Conservation (phyloP, 1,284 basidiomycete species). For the Coniophora puteana region DNA sequence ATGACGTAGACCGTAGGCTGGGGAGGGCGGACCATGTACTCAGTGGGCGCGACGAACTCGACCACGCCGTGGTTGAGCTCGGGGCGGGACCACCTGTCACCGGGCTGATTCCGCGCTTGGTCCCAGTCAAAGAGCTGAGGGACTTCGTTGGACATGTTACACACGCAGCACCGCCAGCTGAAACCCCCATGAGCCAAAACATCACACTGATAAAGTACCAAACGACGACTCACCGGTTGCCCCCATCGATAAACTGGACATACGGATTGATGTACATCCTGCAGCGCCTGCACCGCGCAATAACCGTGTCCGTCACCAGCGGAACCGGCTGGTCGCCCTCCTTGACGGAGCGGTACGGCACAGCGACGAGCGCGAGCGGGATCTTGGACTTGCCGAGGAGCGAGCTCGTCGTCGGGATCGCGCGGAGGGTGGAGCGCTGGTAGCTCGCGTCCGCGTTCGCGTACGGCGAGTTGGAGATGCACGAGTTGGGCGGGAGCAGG, state of each 20-base stretch:
- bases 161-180: conserved; percentile 99
- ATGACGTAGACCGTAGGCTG: conserved; percentile 98
- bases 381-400: conserved; percentile 92
- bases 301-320: conserved; percentile 90
- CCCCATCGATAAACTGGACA: conserved; percentile 97
- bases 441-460: conserved; percentile 91
- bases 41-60: conserved; percentile 96
- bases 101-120: conserved; percentile 88
- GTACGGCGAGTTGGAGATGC: conserved; percentile 75
- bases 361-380: conserved; percentile 87
- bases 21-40: conserved; percentile 99
- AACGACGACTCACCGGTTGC: conserved; percentile 67
- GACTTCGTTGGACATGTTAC: conserved; percentile 97
- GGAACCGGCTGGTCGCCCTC: conserved; percentile 81
- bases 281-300: conserved; percentile 96
- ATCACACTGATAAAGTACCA: conserved; percentile 1
- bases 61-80: conserved; percentile 94
- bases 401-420: conserved; percentile 90
- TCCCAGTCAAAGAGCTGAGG: conserved; percentile 99
- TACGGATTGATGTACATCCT: conserved; percentile 99
- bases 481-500: conserved; percentile 79
- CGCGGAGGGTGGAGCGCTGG: conserved; percentile 90
- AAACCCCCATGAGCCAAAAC: not conserved
- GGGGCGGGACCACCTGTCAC: conserved; percentile 90
- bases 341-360: conserved; percentile 85